A percentile compares a stretch with the other conserved stretches of the same genome.
These are phyloP conservation scores for Chrysanthemum lavandulifolium DNA, from an alignment of 129 eudicot species.

Conservation along the genomic window DNA sequence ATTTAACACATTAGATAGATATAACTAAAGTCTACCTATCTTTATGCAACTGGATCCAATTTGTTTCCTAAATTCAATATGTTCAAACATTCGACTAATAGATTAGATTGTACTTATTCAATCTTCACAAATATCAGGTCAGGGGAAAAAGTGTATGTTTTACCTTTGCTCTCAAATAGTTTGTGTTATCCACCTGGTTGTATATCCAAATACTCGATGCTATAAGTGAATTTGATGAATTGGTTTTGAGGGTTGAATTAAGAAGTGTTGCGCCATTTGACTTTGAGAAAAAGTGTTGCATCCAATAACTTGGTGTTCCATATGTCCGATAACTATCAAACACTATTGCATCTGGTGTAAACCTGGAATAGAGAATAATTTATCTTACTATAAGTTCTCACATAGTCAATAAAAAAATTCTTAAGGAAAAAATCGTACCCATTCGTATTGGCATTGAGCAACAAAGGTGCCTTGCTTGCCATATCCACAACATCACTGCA, in stretches of 20 bases:
- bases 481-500: slow-evolving; percentile 81
- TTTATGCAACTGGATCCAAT: not conserved
- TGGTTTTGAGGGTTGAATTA: slow-evolving; percentile 48
- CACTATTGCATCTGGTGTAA: slow-evolving; percentile 93
- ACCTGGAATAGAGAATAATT: slow-evolving; percentile 37
- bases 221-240: slow-evolving; percentile 50
- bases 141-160: slow-evolving; percentile 2
- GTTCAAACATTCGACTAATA: not conserved
- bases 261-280: slow-evolving; percentile 90
- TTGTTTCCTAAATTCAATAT: not conserved
- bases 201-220: slow-evolving; percentile 75
- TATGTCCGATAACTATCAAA: slow-evolving; percentile 62
- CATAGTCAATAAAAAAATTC: not conserved
- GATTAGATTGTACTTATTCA: not conserved
- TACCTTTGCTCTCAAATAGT: slow-evolving; percentile 78
- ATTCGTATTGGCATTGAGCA: slow-evolving; percentile 62
- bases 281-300: slow-evolving; percentile 71
- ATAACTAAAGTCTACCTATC: not conserved
- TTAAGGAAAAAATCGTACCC: slow-evolving; percentile 36
- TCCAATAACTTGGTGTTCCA: slow-evolving; percentile 98
- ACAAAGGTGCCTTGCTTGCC: slow-evolving; percentile 93
- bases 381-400: slow-evolving; percentile 12
- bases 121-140: not conserved
- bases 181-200: slow-evolving; percentile 38
- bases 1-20: no score